Conservation (phyloP, 2,329 filamentous ascomycete species). For the Cladosporium sp. region DNA sequence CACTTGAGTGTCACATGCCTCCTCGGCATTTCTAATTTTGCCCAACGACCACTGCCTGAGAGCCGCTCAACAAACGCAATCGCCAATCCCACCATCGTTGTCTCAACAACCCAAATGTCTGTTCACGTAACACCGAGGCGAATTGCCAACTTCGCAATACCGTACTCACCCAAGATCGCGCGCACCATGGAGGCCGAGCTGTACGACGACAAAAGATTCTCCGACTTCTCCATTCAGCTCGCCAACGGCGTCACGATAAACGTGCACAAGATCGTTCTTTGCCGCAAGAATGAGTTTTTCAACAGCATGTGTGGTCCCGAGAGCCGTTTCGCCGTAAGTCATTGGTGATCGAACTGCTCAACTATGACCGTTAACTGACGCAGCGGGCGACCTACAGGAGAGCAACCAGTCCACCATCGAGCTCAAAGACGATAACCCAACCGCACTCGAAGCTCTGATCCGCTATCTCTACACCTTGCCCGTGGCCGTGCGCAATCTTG, state of each 20-base stretch:
- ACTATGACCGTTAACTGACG: neutral
- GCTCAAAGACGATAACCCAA: neutral
- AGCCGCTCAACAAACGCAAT: too few species aligned
- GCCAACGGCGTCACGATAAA: neutral
- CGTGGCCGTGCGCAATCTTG: neutral
- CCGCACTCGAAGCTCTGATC: neutral
- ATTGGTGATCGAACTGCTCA: neutral
- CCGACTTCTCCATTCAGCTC: neutral
- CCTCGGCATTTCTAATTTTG: too few species aligned
- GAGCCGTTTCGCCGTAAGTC: slow-evolving; percentile 1
- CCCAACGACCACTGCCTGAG: too few species aligned
- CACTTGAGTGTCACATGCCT: too few species aligned
- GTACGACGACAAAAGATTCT: neutral
- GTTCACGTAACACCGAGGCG: too few species aligned
- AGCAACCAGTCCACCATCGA: neutral
- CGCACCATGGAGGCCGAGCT: too few species aligned
- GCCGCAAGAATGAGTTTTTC: neutral
- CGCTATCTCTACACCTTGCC: neutral
- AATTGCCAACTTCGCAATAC: too few species aligned
- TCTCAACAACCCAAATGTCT: too few species aligned
- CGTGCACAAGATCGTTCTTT: slow-evolving; percentile 1
- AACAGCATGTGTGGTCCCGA: neutral
- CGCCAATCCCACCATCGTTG: too few species aligned
- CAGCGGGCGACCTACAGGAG: neutral
- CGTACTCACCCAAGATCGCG: too few species aligned